Percentiles rank a stretch among this genome's conserved stretches.
Conservation (phyloP, 768 basidiomycete species). For the Mycena sanguinolenta region DNA sequence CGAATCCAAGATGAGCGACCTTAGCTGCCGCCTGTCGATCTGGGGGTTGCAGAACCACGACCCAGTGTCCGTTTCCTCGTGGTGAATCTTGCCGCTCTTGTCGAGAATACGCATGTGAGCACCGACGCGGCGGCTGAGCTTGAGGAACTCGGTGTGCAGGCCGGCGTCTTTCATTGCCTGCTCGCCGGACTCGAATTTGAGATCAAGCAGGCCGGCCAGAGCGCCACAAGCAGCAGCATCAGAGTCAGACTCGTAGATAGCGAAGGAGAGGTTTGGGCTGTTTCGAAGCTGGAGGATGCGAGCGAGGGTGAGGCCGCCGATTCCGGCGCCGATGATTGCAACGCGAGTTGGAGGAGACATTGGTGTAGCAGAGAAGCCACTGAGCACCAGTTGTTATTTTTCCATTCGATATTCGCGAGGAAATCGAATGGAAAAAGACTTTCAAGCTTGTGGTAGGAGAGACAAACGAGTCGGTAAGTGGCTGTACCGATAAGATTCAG, state of each 20-base stretch:
- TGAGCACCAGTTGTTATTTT: neutral
- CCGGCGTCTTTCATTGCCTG: conserved; percentile 33
- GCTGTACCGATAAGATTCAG: too few relatives aligned
- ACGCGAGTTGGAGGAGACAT: conserved; percentile 22
- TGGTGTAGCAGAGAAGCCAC: neutral
- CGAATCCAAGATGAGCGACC: conserved; percentile 39
- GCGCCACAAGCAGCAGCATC: conserved; percentile 16
- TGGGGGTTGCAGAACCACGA: conserved; percentile 28
- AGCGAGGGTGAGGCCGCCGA: conserved; percentile 35
- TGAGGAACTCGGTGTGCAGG: conserved; percentile 33
- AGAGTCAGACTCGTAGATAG: conserved; percentile 35
- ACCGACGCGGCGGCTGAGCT: conserved; percentile 30
- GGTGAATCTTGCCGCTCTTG: conserved; percentile 21
- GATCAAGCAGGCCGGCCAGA: conserved; percentile 32
- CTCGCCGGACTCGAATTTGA: conserved; percentile 36
- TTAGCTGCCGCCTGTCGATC: conserved; percentile 34
- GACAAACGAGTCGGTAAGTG: too few relatives aligned
- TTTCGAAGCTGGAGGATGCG: conserved; percentile 36
- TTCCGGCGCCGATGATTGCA: conserved; percentile 35
- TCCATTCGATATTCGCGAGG: too few relatives aligned
- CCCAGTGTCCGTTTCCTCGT: conserved; percentile 10
- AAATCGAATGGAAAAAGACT: too few relatives aligned
- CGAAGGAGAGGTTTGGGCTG: conserved; percentile 12
- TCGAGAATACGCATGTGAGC: conserved; percentile 22
- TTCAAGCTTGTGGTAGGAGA: too few relatives aligned